Evolutionary conservation across 2,329 filamentous ascomycete species (phyloP), one percentile per base, ranked within the genome.

Genomic region (Aspergillus neotritici): DNA sequence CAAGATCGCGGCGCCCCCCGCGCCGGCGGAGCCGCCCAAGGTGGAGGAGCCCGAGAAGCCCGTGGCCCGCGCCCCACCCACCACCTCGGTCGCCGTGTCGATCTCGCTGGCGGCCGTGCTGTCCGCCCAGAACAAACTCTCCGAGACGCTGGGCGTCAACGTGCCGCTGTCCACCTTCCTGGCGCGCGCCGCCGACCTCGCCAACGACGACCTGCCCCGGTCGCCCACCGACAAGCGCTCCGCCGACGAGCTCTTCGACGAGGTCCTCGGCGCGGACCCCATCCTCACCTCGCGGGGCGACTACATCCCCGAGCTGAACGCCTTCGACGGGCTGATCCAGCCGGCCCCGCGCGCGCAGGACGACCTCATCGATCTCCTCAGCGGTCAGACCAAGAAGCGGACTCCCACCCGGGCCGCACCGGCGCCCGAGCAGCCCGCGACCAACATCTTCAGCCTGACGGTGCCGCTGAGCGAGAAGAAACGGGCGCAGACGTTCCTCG

Each of bases 121-220:
- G 41, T 82, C 87, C 54, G 82, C 86, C 29, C 90, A 96, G 74
- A 81, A 83, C 68, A 83, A 85, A 62, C 80, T 97, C 53, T 78
- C 90, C 58, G 73, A 83, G 42, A 83, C 80, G 4, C 76, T 96
- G 17, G 88, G 87, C 48, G 81, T 91, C 45, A 85, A 82, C 61
- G 73, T 96, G 37, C 89, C 91, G 11, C 73, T 97, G 4, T 87
- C 86, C 2, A 88, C 86, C 10, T 95, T 97, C 70, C 81, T 98
- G 62, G 78, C 82, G 43, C 84, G 89, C 41, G 93, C 93, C 32
- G 79, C 86, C 32, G 84, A 93, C 58, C 70, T 94, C 17, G 93
- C 93, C 47, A 97, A 97, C 68, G 84, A 93, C 50, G 81, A 86
- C 35, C 78, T 97, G 6, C 91, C 91, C 3, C 72, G 77, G 21